Base-by-base conservation (phyloP, 2,329 filamentous ascomycete genomes). In the Lasiodiplodia citricola region DNA sequence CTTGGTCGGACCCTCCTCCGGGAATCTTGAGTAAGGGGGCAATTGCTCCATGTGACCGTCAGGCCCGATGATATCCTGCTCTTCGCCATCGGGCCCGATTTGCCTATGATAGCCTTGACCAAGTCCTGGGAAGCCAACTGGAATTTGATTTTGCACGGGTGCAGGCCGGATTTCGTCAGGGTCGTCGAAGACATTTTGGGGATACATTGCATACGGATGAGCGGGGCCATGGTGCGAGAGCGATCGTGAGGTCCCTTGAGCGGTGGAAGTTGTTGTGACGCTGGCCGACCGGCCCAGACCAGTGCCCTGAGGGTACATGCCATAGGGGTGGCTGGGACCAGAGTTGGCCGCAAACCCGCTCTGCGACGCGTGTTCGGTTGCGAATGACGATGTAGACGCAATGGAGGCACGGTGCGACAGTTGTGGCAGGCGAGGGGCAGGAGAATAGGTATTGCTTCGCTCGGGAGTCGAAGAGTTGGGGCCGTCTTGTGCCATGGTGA, bases 11-110 rank as follows among this genome's bases (percentile, higher is more conserved):
- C 90, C 83, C 68, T 93, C 91, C 65, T 96, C 92, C 2, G 94
- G 93, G 79, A 96, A 97, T 77, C 93, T 87, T 16, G 93, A 92
- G 77, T 98, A 98, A 0, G 95, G 95, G 14, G 95, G 95, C 21
- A 97, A 83, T 78, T 97, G 93, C 79, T 98, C 95, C 1, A 92
- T 91, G 76, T 97, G 94, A 1, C 94, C 94, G 75, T 97, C 89
- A 0, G 92, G 92, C 1, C 94, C 94, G 64, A 97, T 91, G 66
- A 97, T 88, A 77, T 94, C 94, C 57, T 91, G 93, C 73, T 97
- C 94, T 80, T 97, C 93, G 65, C 93, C 93, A 68, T 94, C 92
- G 0, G 92, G 91, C 0, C 91, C 92, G 64, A 93, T 80, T 64
- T 91, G 88, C 71, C 92, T 85, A 75, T 91, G 91, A 74, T 94